Conservation (phyloP, 2,329 filamentous ascomycete genomes). For the Aspergillus sclerotialis region DNA sequence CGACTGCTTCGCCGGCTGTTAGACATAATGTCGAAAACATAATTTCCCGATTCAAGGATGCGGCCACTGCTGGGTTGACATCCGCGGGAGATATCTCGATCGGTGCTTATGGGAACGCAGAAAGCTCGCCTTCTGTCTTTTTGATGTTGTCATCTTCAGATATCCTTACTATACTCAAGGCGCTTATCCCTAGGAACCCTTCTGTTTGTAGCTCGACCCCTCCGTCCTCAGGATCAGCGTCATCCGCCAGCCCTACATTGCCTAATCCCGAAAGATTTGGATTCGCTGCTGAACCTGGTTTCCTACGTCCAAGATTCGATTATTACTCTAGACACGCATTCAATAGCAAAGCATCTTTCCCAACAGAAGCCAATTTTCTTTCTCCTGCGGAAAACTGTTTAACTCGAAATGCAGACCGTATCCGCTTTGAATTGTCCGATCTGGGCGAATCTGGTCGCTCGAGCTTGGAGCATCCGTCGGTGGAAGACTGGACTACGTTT, state of each 20-base stretch:
- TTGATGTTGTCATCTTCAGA: slow-evolving; percentile 74
- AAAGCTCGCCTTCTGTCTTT: slow-evolving; percentile 47
- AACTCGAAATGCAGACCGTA: slow-evolving; percentile 29
- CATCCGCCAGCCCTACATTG: slow-evolving; percentile 12
- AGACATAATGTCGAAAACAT: slow-evolving; percentile 32
- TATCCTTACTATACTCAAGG: slow-evolving; percentile 71
- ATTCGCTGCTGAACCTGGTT: slow-evolving; percentile 21
- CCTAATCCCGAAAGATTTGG: slow-evolving; percentile 14
- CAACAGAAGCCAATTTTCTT: slow-evolving; percentile 23
- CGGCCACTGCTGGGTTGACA: slow-evolving; percentile 3
- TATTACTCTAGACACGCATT: slow-evolving; percentile 16
- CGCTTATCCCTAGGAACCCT: slow-evolving; percentile 59
- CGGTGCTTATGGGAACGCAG: slow-evolving; percentile 42
- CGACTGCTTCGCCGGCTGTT: slow-evolving; percentile 26
- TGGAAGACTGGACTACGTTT: slow-evolving; percentile 74
- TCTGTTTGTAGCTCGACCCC: slow-evolving; percentile 22
- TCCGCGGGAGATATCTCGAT: slow-evolving; percentile 2
- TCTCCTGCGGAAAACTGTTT: slow-evolving; percentile 18
- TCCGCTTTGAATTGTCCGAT: slow-evolving; percentile 35
- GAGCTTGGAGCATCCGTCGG: slow-evolving; percentile 65
- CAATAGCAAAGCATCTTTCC: slow-evolving; percentile 21
- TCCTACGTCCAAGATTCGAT: slow-evolving; percentile 26
- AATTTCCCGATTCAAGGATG: slow-evolving; percentile 23
- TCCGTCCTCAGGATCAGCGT: slow-evolving; percentile 17
- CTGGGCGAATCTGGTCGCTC: slow-evolving; percentile 41